Base-by-base conservation (phyloP, 768 basidiomycete genomes). In the Lentinula lateritia region DNA sequence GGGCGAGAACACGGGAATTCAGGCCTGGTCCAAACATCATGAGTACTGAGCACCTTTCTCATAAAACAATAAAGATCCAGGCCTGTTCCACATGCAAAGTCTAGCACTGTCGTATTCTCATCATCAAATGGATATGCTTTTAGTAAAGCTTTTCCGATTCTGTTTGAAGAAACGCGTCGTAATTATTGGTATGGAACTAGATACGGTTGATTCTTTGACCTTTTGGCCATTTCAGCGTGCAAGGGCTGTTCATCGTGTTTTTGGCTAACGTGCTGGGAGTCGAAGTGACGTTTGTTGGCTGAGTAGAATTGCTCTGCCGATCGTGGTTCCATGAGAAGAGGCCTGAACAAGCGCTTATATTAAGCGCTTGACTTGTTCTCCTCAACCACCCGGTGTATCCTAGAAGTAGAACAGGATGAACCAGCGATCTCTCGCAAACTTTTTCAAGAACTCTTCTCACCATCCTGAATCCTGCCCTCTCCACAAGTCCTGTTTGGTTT, bases 11-110 rank as follows among this genome's bases (percentile, higher is more conserved):
- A n/a, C 55, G 58, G n/a, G 62, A 60, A 28, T 57, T 55, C 9
- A 63, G 46, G 16, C 62, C 62, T 63, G 52, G 32, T 32, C 16
- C 23, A 36, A 28, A 28, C 28, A 28, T 28, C 28, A 28, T 28
- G 28, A 28, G 28, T 28, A 28, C 28, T 28, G 28, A 28, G 28
- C 28, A 28, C 28, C 28, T 28, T 28, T 28, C 28, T 48, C 18
- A 32, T 16, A 5, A 8, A 12, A n/a, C 48, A n/a, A 41, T 20
- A 7, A 20, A 23, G 28, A 34, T n/a, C 1, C 6, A 38, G 39
- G 65, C 67, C 67, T 12, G 65, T 64, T 48, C 68, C 68, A 52
- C 67, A 69, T 15, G 68, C 68, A 38, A 62, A 69, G 36, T 69
- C 66, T 46, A 69, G 38, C n/a, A 68, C 52, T 2, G 50, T 52